These are phyloP conservation scores for Penicillium thymicola DNA, from an alignment of 2,329 filamentous ascomycete genomes.

Conservation along the genomic window DNA sequence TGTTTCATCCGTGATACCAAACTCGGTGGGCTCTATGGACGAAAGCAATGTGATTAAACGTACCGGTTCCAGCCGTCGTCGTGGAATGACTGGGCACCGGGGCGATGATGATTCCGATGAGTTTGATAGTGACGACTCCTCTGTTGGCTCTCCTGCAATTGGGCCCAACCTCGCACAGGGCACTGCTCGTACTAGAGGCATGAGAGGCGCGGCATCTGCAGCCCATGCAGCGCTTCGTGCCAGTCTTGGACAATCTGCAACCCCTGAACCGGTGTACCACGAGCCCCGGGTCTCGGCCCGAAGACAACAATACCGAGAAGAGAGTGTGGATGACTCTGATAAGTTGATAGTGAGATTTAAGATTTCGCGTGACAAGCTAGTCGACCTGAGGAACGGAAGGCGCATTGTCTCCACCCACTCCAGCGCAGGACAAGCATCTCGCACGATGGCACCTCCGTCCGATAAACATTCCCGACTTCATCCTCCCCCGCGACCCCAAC, in stretches of 20 bases:
- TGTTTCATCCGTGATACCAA: constrained; percentile 88
- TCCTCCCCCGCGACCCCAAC: constrained; percentile 32
- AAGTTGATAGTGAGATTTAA: constrained; percentile 71
- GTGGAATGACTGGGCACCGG: constrained; percentile 56
- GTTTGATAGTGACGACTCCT: constrained; percentile 86
- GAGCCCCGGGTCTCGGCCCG: constrained; percentile 68
- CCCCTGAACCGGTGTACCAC: constrained; percentile 72
- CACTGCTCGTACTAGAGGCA: constrained; percentile 79
- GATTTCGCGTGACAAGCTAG: constrained; percentile 67
- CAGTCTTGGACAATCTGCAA: constrained; percentile 74
- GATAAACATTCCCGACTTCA: constrained; percentile 31
- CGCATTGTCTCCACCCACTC: constrained; percentile 50
- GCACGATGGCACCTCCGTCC: constrained; percentile 50
- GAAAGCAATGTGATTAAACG: constrained; percentile 86
- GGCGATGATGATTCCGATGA: constrained; percentile 77
- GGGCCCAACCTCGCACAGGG: constrained; percentile 64
- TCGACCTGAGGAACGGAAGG: constrained; percentile 19
- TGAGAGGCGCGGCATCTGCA: constrained; percentile 82
- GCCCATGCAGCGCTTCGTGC: constrained; percentile 83
- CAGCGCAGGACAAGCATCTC: constrained; percentile 51
- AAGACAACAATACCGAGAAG: constrained; percentile 69
- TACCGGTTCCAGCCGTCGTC: constrained; percentile 59
- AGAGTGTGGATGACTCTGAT: constrained; percentile 69
- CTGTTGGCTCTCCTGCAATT: constrained; percentile 77
- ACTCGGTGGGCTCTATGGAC: constrained; percentile 74